These are phyloP conservation scores for Sporobolomyces pararoseus DNA, from an alignment of 768 basidiomycete species.

Conservation along the genomic window DNA sequence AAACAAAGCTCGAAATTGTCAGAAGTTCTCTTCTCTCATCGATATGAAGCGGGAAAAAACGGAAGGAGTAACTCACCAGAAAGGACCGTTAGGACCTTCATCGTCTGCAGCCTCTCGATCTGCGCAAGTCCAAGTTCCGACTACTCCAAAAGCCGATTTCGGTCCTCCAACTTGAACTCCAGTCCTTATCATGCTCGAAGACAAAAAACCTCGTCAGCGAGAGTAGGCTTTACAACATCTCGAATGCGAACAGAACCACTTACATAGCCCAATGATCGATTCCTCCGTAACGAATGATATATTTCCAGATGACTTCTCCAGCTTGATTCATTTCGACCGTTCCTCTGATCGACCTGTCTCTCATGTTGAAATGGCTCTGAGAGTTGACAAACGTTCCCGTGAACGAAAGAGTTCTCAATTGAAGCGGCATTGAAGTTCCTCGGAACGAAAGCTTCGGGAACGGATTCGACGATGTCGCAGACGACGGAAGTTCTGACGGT, in stretches of 20 bases:
- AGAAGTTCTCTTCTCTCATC: no score
- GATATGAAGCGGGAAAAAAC: no score
- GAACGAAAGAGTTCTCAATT: constrained; percentile 10
- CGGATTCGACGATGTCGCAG: not conserved
- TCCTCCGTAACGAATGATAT: constrained; percentile 19
- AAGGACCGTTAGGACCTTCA: constrained; percentile 30
- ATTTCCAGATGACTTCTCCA: constrained; percentile 7
- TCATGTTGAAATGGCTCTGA: not conserved
- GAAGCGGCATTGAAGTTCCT: constrained; percentile 17
- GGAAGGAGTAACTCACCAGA: no score
- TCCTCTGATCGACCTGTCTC: constrained; percentile 23
- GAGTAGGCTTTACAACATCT: not conserved
- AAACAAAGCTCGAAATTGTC: not conserved
- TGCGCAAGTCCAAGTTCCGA: constrained; percentile 29
- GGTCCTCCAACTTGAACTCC: constrained; percentile 22
- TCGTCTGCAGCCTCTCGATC: constrained; percentile 13
- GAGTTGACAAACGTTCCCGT: constrained; percentile 9
- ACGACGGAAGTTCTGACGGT: no score
- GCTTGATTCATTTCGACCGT: constrained; percentile 9
- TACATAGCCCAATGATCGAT: constrained; percentile 25
- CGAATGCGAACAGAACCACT: not conserved
- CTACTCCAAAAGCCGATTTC: not conserved
- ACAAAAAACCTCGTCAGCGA: no score
- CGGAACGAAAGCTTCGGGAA: constrained; percentile 19
- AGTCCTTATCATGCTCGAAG: not conserved